Conservation (phyloP, 345 rosid genomes). For the Arabis alpina region DNA sequence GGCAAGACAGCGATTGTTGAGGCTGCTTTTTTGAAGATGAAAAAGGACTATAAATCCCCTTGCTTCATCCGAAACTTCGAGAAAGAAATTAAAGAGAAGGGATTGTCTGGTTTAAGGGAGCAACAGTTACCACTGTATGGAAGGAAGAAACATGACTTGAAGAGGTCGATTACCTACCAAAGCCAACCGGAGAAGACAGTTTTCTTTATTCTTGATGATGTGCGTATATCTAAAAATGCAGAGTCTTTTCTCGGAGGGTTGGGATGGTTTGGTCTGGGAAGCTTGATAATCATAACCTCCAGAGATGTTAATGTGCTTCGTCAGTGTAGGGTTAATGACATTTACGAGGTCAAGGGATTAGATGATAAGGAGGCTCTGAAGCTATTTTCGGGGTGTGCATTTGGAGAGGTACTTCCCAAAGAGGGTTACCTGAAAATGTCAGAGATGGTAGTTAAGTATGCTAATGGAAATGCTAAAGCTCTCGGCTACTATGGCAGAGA, state of each 20-base stretch:
- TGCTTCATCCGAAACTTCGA: neutral
- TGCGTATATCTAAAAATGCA: constrained; percentile 15
- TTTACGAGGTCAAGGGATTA: constrained; percentile 7
- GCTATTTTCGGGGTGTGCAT: neutral
- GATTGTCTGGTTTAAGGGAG: neutral
- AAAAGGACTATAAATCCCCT: neutral
- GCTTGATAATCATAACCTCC: neutral
- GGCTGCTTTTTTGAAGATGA: neutral
- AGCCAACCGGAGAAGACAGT: neutral
- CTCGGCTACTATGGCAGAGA: neutral
- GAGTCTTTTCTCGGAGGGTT: constrained; percentile 29
- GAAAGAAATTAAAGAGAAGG: neutral
- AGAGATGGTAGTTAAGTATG: constrained; percentile 2
- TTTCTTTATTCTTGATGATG: constrained; percentile 34
- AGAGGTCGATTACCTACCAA: neutral
- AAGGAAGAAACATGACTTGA: neutral
- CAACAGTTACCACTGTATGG: neutral
- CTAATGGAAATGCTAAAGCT: constrained; percentile 15
- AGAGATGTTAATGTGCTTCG: constrained; percentile 8
- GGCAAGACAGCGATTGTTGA: neutral
- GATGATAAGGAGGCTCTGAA: neutral
- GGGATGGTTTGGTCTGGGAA: constrained; percentile 19
- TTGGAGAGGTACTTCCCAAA: constrained; percentile 2
- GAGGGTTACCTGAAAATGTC: neutral
- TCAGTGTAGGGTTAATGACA: constrained; percentile 14